phyloP scores from a whole-genome alignment of 768 basidiomycete species.

The Lentinus brumalis region DNA sequence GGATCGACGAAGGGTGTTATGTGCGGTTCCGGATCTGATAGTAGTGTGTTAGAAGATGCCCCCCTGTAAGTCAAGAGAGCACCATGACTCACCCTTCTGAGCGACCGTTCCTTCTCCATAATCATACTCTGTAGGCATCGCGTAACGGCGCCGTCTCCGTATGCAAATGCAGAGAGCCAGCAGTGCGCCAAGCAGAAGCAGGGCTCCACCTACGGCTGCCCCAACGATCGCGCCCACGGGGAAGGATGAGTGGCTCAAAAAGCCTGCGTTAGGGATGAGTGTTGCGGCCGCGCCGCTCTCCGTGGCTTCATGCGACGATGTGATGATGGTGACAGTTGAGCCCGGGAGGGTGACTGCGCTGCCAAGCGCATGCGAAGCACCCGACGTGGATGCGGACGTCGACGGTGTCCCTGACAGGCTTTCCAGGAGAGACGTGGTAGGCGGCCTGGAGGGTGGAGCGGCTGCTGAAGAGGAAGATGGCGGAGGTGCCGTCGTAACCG shows the following conservation, averaged over 20 bases:
- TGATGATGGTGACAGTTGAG: too few relatives aligned
- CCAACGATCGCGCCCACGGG: slow-evolving; percentile 4
- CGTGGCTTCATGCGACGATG: neutral
- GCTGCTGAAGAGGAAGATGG: neutral
- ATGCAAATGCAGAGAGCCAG: neutral
- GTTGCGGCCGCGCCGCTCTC: neutral
- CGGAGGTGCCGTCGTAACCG: neutral
- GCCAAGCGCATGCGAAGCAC: too few relatives aligned
- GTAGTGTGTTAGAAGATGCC: neutral
- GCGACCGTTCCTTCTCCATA: neutral
- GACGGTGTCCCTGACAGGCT: too few relatives aligned
- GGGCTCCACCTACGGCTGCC: neutral
- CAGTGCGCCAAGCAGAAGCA: neutral
- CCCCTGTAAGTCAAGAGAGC: neutral
- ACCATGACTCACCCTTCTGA: neutral
- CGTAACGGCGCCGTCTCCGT: neutral
- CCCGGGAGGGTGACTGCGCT: too few relatives aligned
- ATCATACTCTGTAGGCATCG: neutral
- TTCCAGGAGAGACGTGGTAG: too few relatives aligned
- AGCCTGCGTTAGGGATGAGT: neutral
- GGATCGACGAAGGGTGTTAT: slow-evolving; percentile 3
- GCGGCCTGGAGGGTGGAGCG: too few relatives aligned
- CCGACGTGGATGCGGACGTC: too few relatives aligned
- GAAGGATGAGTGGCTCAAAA: neutral
- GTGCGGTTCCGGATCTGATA: neutral